Base-by-base conservation (phyloP, 306 rosid genomes). In the Amphicarpaea edgeworthii region DNA sequence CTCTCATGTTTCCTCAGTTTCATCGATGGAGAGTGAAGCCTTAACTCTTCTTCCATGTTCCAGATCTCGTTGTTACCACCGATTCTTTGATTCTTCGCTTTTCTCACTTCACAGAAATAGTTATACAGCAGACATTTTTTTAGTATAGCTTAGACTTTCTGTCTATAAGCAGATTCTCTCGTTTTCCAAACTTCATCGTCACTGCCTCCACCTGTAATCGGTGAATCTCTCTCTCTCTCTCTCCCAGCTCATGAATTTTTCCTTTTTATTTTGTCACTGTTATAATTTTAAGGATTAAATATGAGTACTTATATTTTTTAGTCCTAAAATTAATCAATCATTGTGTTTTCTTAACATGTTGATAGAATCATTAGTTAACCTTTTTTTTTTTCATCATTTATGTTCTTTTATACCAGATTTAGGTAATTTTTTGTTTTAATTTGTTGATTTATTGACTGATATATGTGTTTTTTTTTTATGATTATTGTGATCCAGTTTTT, bases 11-110 rank as follows among this genome's bases (percentile, higher is more conserved):
- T 68, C 90, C 77, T 83, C 85, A 82, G 74, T 77, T 58, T 69
- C 77, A 85, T 79, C 89, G 88, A 75, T 76, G 85, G 83, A 84
- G 85, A 79, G 79, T 87, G 84, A 84, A 83, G 87, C 83, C 59
- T 54, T 72, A 60, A 80, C 66, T 38, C 70, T 74, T 66, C n/a
- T 16, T 45, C 8, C 58, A 8, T 60, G 32, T 75, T 17, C 41
- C 42, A 45, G 81, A 80, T 81, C 87, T 71, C 65, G 23, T 40
- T 40, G 45, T 58, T 74, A 57, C 42, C 16, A 23, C 23, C 53
- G 43, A 40, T 59, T 59, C 1, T n/a, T 59, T 28, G 68, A 77
- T 79, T 84, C 68, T 68, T 76, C 79, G 73, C 42, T 7, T n/a
- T 7, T 28, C 21, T 59, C 42, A 3, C 41, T 30, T 30, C 20